A percentile compares a stretch with the other conserved stretches of the same genome.
These are phyloP conservation scores for Leucocoprinus leucothites DNA, from an alignment of 768 basidiomycete genomes.

Conservation along the genomic window DNA sequence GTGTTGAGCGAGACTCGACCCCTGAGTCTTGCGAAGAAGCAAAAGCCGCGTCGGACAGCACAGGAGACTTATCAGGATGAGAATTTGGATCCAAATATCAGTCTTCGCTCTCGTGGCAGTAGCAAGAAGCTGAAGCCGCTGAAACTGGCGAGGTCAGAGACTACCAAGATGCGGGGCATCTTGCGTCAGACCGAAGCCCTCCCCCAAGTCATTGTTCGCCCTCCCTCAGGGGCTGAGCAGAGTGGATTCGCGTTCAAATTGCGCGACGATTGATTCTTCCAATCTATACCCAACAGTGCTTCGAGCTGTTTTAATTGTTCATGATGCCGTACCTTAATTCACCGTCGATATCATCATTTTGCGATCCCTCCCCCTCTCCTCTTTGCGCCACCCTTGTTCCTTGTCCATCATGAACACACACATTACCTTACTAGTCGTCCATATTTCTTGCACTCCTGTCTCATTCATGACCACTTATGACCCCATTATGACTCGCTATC, in stretches of 20 bases:
- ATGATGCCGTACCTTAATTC: background rate
- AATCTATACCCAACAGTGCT: conserved; percentile 11
- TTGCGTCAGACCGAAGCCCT: conserved; percentile 54
- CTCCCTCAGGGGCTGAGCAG: conserved; percentile 51
- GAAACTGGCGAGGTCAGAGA: conserved; percentile 59
- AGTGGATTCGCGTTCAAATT: conserved; percentile 42
- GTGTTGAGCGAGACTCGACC: conserved; percentile 38
- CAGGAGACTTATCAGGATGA: conserved; percentile 31
- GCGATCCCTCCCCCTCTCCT: background rate
- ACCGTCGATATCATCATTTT: background rate
- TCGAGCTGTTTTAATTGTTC: conserved; percentile 6
- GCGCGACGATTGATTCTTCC: conserved; percentile 30
- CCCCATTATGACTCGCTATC: conserved; percentile 6
- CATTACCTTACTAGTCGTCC: background rate
- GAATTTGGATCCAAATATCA: conserved; percentile 34
- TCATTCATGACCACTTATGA: conserved; percentile 16
- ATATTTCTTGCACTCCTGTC: conserved; percentile 6
- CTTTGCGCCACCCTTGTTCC: background rate
- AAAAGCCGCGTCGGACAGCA: conserved; percentile 31
- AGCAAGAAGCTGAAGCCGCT: conserved; percentile 56
- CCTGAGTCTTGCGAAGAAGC: conserved; percentile 56
- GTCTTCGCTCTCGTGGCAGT: conserved; percentile 26
- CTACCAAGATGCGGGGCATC: conserved; percentile 55
- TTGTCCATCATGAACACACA: background rate
- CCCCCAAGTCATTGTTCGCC: conserved; percentile 59